Evolutionary conservation across 805 yeast genomes (phyloP), one percentile per base, ranked within the genome.

Genomic region (Teunomyces stri): DNA sequence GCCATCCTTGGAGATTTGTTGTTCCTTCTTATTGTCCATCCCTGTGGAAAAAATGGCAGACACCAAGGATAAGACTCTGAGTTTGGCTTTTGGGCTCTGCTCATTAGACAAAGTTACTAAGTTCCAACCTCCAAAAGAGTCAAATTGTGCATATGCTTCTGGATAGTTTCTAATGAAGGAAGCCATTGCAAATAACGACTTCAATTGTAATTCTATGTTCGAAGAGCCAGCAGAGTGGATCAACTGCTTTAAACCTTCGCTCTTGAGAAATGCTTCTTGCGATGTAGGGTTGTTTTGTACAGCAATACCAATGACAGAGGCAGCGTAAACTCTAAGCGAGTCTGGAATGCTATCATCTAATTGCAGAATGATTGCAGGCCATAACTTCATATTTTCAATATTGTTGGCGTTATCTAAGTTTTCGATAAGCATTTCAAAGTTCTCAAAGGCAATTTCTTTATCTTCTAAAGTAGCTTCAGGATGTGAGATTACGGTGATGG

Each of bases 381-480:
- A 94, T 52, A 90, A 75, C 53, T 82, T 80, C 73, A 91, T 62
- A 57, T 85, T 87, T 53, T 87, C 92, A 54, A 92, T 84, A 59
- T 89, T 89, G 67, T 92, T 91, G 20, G 98, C 98, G 64, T 94
- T 94, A 65, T 94, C 98, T 50, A 92, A 67, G 59, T 90, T 90
- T 62, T 92, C 98, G 42, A 94, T 85, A 44, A 92, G 72, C 92
- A 91, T 89, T 64, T 92, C 97, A 59, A 92, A 86, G 63, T 89
- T 89, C 54, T 92, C 97, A 50, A 90, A 78, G 0, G 97, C 96
- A 6, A 80, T 78, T 44, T 84, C 72, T 56, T 85, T 86, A 56
- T 76, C 76, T 35, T 86, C 92, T 18, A 79, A 56, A 6, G 78
- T 78, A 3, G 82, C 81, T 42, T 82, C 85, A 5, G 80, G 78